phyloP scores from a whole-genome alignment of 441 rosid species.

The Populus hybrid region DNA sequence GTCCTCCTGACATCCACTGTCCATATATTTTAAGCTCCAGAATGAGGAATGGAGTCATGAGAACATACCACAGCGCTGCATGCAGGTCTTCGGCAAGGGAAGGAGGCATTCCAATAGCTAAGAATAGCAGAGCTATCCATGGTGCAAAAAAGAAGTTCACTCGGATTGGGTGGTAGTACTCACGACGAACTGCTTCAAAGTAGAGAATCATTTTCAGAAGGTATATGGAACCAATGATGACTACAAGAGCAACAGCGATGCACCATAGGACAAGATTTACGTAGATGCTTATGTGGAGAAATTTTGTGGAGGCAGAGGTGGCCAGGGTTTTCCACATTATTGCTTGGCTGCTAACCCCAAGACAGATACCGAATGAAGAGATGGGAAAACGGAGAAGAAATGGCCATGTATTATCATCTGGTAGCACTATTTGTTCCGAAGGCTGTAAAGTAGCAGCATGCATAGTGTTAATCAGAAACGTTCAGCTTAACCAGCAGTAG shows the following conservation, averaged over 20 bases:
- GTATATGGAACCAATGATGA: conserved; percentile 44
- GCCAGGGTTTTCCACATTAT: conserved; percentile 82
- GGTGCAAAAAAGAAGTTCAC: conserved; percentile 96
- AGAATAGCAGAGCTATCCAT: conserved; percentile 69
- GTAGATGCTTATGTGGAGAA: conserved; percentile 50
- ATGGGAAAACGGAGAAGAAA: conserved; percentile 75
- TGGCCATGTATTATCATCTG: conserved; percentile 77
- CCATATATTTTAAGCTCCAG: conserved; percentile 89
- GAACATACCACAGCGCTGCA: conserved; percentile 63
- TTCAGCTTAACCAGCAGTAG: too few relatives aligned
- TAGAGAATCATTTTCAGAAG: conserved; percentile 51
- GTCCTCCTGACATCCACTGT: conserved; percentile 96
- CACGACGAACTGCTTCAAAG: conserved; percentile 88
- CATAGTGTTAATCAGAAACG: neutral
- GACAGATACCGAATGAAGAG: conserved; percentile 83
- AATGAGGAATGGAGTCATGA: conserved; percentile 69
- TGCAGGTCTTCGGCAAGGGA: conserved; percentile 41
- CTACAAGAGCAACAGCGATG: conserved; percentile 49
- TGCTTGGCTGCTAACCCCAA: conserved; percentile 89
- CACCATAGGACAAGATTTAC: conserved; percentile 66
- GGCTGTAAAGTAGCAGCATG: conserved; percentile 33
- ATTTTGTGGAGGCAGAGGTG: conserved; percentile 51
- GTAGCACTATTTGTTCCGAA: conserved; percentile 68
- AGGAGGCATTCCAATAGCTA: conserved; percentile 73
- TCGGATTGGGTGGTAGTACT: conserved; percentile 77